A percentile compares a stretch with the other conserved stretches of the same genome.
Conservation (phyloP, 208 protist species). For the Trypanosoma scelopori region DNA sequence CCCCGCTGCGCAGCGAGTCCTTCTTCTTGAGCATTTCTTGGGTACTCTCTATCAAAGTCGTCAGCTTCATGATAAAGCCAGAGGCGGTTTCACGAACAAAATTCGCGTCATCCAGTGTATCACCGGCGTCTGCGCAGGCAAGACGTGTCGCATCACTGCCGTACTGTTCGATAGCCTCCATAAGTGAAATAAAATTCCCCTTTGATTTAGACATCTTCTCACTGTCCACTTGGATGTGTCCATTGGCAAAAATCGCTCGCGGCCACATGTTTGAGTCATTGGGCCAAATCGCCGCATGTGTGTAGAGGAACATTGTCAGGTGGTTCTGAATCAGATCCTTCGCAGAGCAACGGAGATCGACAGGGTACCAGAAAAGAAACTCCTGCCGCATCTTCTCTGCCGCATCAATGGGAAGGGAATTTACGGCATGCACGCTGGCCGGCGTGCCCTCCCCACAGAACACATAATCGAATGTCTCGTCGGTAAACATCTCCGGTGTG, state of each 20-base stretch:
- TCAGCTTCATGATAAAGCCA: slow-evolving; percentile 96
- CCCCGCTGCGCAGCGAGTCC: slow-evolving; percentile 49
- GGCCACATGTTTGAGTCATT: slow-evolving; percentile 83
- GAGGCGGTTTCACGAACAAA: slow-evolving; percentile 95
- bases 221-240: slow-evolving; percentile 98
- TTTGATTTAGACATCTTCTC: slow-evolving; percentile 99
- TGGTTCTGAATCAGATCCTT: slow-evolving; percentile 99
- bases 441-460: slow-evolving; percentile 81
- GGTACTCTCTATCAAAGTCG: slow-evolving; percentile 93
- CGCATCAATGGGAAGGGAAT: slow-evolving; percentile 65
- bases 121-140: slow-evolving; percentile 98
- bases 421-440: slow-evolving; percentile 41
- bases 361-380: slow-evolving; percentile 99
- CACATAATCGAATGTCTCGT: slow-evolving; percentile 95
- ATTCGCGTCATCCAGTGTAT: slow-evolving; percentile 98
- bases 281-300: slow-evolving; percentile 98
- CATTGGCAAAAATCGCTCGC: slow-evolving; percentile 97
- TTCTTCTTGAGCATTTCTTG: slow-evolving; percentile 64
- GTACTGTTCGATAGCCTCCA: slow-evolving; percentile 83
- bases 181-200: slow-evolving; percentile 99
- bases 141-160: slow-evolving; percentile 94
- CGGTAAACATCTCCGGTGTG: slow-evolving; percentile 93
- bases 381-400: slow-evolving; percentile 92
- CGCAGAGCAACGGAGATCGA: slow-evolving; percentile 98
- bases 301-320: slow-evolving; percentile 99